These are phyloP conservation scores for Citrus cavaleriei DNA, from an alignment of 345 rosid genomes.

Conservation along the genomic window DNA sequence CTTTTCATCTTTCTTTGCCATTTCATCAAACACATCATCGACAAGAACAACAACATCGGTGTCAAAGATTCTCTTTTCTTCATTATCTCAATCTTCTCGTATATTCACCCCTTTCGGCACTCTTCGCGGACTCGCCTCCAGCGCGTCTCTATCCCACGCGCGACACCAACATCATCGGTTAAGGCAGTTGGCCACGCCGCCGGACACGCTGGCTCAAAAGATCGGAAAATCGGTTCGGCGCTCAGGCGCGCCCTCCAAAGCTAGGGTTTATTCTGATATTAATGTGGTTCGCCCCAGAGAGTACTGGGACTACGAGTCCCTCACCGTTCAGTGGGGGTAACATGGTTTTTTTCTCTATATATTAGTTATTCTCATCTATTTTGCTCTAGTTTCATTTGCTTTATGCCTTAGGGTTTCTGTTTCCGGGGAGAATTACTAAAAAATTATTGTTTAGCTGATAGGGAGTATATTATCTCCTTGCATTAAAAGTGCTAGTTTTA, in stretches of 20 bases:
- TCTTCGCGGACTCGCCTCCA: constrained; percentile 37
- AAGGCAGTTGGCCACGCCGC: constrained; percentile 24
- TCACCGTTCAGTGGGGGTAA: constrained; percentile 91
- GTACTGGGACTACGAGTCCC: constrained; percentile 70
- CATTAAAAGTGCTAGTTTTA: not conserved
- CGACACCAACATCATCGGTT: constrained; percentile 17
- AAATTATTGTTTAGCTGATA: not conserved
- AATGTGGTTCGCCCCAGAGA: constrained; percentile 86
- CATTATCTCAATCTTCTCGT: not conserved
- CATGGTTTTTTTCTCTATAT: not conserved
- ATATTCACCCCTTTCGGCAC: not conserved
- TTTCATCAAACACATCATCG: constrained; percentile 10
- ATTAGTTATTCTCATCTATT: not conserved
- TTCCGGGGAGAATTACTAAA: not conserved
- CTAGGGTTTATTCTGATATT: constrained; percentile 92
- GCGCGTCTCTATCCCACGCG: constrained; percentile 25
- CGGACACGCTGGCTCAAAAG: constrained; percentile 92
- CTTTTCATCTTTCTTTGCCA: constrained; percentile 9
- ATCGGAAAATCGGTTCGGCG: constrained; percentile 90
- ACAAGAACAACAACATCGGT: not conserved
- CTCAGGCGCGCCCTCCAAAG: constrained; percentile 90
- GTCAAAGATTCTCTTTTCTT: constrained; percentile 3
- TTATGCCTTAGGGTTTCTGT: not conserved
- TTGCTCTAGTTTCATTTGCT: not conserved
- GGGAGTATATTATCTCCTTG: too few relatives aligned